Conservation (phyloP, 2,329 filamentous ascomycete species). For the Epichloe brachyelytri region DNA sequence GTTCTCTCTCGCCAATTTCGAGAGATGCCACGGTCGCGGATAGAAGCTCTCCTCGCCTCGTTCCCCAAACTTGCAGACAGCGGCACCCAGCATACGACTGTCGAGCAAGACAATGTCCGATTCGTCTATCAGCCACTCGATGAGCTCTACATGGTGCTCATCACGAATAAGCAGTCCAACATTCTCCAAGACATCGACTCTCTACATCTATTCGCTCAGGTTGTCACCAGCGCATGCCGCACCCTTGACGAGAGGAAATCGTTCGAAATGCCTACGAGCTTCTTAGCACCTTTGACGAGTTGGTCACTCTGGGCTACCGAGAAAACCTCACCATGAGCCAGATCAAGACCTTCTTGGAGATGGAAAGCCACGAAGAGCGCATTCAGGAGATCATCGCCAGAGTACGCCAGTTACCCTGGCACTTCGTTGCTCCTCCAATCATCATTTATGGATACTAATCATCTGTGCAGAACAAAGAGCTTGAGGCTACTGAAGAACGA, state of each 20-base stretch:
- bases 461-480: conserved; percentile 72
- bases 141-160: conserved; percentile 98
- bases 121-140: conserved; percentile 98
- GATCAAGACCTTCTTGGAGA: conserved; percentile 98
- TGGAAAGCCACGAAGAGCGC: conserved; percentile 98
- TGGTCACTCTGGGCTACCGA: conserved; percentile 88
- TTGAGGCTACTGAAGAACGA: conserved; percentile 94
- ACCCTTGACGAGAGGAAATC: conserved; percentile 94
- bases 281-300: conserved; percentile 90
- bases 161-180: conserved; percentile 98
- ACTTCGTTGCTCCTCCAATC: neutral
- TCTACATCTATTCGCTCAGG: conserved; percentile 92
- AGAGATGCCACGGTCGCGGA: conserved; percentile 91
- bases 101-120: conserved; percentile 98
- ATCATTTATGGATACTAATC: conserved; percentile 11
- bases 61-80: conserved; percentile 96
- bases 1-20: conserved; percentile 96
- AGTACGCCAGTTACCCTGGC: conserved; percentile 32
- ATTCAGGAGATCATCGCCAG: conserved; percentile 96
- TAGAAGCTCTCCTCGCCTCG: conserved; percentile 90
- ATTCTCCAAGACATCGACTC: conserved; percentile 99
- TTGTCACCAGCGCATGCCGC: conserved; percentile 93
- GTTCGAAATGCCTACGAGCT: conserved; percentile 90
- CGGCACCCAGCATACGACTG: conserved; percentile 92
- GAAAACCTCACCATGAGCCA: conserved; percentile 94